phyloP scores from a whole-genome alignment of 202 grass and related monocot species.

The Dendrocalamus latiflorus region DNA sequence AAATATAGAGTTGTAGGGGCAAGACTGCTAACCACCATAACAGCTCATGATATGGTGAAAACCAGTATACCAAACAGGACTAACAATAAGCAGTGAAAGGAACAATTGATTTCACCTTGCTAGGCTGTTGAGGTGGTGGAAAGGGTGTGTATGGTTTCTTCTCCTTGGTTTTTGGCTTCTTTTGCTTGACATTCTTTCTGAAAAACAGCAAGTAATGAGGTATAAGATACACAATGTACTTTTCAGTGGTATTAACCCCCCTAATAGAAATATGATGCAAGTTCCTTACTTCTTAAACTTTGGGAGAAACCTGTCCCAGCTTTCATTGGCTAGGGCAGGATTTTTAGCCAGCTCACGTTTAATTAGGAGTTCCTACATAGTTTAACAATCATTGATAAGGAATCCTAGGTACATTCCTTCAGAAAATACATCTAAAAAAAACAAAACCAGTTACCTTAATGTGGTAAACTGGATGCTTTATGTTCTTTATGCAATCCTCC shows the following conservation, averaged over 20 bases:
- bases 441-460: conserved; percentile 64
- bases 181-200: too few species aligned
- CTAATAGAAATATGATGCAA: too few species aligned
- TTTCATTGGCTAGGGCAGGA: conserved; percentile 83
- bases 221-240: too few species aligned
- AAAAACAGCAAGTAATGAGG: too few species aligned
- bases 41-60: not conserved
- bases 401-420: not conserved
- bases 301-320: too few species aligned
- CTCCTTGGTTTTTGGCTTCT: too few species aligned
- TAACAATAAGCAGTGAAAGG: not conserved
- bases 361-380: conserved; percentile 71
- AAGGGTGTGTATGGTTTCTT: too few species aligned
- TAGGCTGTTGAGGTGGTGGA: conserved; percentile 85
- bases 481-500: conserved; percentile 88
- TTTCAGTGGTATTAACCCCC: too few species aligned
- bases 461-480: conserved; percentile 92
- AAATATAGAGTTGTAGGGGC: not conserved
- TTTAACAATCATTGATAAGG: conserved; percentile 13
- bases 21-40: not conserved
- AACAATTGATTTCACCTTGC: conserved; percentile 59
- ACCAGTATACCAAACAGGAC: not conserved
- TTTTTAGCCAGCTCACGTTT: conserved; percentile 94
- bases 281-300: too few species aligned
- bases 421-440: not conserved